phyloP scores from a whole-genome alignment of 768 basidiomycete species.

The Tricholoma saponaceum region DNA sequence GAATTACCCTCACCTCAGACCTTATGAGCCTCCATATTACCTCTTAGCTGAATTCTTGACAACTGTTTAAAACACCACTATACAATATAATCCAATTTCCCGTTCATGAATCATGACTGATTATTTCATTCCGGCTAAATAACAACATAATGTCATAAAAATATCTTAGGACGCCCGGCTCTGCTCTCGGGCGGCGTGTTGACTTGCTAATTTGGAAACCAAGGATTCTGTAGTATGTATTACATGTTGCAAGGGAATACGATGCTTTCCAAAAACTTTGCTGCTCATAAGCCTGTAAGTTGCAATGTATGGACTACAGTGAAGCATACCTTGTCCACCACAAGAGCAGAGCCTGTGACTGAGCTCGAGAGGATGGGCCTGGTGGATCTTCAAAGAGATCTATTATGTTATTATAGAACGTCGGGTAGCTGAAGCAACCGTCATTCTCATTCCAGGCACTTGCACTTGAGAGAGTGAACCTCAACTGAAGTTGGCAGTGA shows the following conservation, averaged over 20 bases:
- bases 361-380: not conserved
- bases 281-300: no score
- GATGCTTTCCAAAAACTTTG: not conserved
- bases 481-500: not conserved
- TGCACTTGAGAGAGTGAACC: slow-evolving; percentile 10
- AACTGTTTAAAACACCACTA: no score
- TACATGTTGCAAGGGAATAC: not conserved
- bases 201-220: not conserved
- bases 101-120: no score
- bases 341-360: not conserved
- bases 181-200: not conserved
- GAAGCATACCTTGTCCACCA: slow-evolving; percentile 1
- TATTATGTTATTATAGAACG: slow-evolving; percentile 13
- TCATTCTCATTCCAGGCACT: slow-evolving; percentile 8
- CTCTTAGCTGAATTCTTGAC: no score
- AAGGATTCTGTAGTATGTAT: not conserved
- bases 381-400: slow-evolving; percentile 12
- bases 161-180: no score
- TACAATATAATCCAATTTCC: no score
- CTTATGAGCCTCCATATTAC: no score
- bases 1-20: no score
- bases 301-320: not conserved
- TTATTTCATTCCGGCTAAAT: no score
- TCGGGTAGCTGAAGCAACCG: slow-evolving; percentile 10
- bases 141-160: no score